Evolutionary conservation across 2,329 filamentous ascomycete genomes (phyloP).

Genomic region (Ophiocordyceps robertsii): DNA sequence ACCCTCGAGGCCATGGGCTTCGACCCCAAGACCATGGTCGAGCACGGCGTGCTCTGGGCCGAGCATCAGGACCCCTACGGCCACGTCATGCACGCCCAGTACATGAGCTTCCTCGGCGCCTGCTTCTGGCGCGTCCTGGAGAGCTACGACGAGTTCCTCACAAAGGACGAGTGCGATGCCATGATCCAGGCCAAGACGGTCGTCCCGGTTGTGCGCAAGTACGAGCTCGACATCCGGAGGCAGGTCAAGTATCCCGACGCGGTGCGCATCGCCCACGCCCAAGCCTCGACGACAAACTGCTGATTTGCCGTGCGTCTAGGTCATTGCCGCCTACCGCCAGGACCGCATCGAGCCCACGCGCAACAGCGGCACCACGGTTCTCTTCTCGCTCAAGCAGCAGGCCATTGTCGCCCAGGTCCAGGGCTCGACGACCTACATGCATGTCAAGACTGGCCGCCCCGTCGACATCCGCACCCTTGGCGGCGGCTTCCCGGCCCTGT

Average conservation of each 20-base stretch:
- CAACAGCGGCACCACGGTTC: not conserved
- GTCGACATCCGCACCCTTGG: slow-evolving; percentile 2
- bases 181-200: slow-evolving; percentile 10
- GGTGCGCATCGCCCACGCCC: not conserved
- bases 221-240: slow-evolving; percentile 8
- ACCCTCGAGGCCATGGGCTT: slow-evolving; percentile 7
- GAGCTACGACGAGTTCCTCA: slow-evolving; percentile 11
- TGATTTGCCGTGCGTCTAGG: not conserved
- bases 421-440: slow-evolving; percentile 1
- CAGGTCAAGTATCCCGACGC: slow-evolving; percentile 10
- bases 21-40: slow-evolving; percentile 5
- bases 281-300: not conserved
- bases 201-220: slow-evolving; percentile 8
- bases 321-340: slow-evolving; percentile 4
- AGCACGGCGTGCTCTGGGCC: slow-evolving; percentile 12
- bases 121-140: slow-evolving; percentile 11
- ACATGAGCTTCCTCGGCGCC: slow-evolving; percentile 9
- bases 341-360: slow-evolving; percentile 4
- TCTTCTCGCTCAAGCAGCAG: slow-evolving; percentile 6
- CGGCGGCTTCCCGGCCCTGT: not conserved
- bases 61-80: slow-evolving; percentile 11
- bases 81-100: slow-evolving; percentile 12
- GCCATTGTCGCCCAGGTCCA: slow-evolving; percentile 3
- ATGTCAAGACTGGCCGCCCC: slow-evolving; percentile 3
- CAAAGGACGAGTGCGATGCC: slow-evolving; percentile 9